Evolutionary conservation across 192 early-diverging fungal species (phyloP).

Genomic region (Coemansia sp.): DNA sequence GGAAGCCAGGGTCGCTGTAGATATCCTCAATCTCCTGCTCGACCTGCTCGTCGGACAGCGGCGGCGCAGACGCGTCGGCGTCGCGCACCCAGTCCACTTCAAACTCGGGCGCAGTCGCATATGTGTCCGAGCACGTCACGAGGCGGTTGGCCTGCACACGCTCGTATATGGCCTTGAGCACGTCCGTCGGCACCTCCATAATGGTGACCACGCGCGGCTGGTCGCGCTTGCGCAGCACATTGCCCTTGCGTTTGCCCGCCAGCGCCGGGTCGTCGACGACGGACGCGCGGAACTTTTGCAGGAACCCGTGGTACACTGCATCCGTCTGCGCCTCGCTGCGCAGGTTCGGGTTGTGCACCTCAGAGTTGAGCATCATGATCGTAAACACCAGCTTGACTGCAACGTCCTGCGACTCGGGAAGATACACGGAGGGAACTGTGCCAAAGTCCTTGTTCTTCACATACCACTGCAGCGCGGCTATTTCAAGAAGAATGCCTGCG

Average conservation of each 20-base stretch:
- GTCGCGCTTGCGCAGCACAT: constrained; percentile 55
- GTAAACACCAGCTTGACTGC: constrained; percentile 51
- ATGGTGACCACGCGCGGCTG: constrained; percentile 52
- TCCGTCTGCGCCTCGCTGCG: constrained; percentile 43
- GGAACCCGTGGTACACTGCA: constrained; percentile 38
- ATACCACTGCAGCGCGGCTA: constrained; percentile 49
- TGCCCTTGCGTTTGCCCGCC: constrained; percentile 49
- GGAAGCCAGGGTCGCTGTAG: constrained; percentile 54
- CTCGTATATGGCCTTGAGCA: constrained; percentile 39
- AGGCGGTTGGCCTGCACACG: constrained; percentile 43
- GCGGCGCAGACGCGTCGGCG: constrained; percentile 10
- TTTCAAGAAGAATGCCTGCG: constrained; percentile 49
- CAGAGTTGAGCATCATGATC: constrained; percentile 52
- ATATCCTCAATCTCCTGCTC: constrained; percentile 45
- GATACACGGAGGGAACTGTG: constrained; percentile 19
- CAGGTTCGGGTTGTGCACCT: constrained; percentile 52
- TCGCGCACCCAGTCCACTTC: constrained; percentile 51
- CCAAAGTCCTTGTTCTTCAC: constrained; percentile 34
- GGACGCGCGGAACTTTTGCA: constrained; percentile 49
- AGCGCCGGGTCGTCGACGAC: constrained; percentile 52
- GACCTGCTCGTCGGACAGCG: constrained; percentile 45
- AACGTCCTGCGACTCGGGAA: constrained; percentile 50
- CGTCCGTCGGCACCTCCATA: constrained; percentile 51
- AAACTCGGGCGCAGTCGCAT: constrained; percentile 43
- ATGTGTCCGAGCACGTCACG: constrained; percentile 47